Evolutionary conservation across 768 basidiomycete genomes (phyloP).

Genomic region (Boletus insuetus): DNA sequence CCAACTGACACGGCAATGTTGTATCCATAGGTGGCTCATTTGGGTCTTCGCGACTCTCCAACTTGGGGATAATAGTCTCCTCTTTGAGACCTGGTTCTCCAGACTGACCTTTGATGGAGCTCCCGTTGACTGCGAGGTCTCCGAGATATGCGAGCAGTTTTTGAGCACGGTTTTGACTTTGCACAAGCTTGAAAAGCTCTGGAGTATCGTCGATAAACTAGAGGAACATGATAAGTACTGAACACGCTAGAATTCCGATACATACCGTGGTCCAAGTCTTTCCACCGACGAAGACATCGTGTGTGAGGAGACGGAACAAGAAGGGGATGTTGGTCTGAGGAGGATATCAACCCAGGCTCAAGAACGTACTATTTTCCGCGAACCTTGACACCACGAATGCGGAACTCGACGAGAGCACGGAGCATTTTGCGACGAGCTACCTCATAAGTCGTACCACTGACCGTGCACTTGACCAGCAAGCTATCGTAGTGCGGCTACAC

Average conservation of each 20-base stretch:
- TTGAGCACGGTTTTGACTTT: slow-evolving; percentile 97
- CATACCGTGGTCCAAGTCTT: slow-evolving; percentile 96
- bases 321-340: slow-evolving; percentile 96
- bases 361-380: background rate
- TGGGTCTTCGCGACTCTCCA: slow-evolving; percentile 77
- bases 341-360: background rate
- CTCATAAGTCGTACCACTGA: slow-evolving; percentile 96
- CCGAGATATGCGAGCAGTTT: slow-evolving; percentile 96
- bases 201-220: slow-evolving; percentile 99
- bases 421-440: slow-evolving; percentile 99
- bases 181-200: slow-evolving; percentile 98
- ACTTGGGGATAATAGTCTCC: slow-evolving; percentile 79
- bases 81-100: slow-evolving; percentile 94
- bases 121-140: slow-evolving; percentile 97
- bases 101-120: slow-evolving; percentile 92
- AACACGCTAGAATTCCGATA: slow-evolving; percentile 3
- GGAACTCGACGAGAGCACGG: slow-evolving; percentile 98
- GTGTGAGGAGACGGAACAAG: slow-evolving; percentile 95
- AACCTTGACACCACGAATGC: slow-evolving; percentile 97
- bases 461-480: slow-evolving; percentile 92
- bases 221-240: slow-evolving; percentile 7
- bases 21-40: slow-evolving; percentile 75
- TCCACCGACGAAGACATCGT: slow-evolving; percentile 93
- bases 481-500: slow-evolving; percentile 95
- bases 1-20: slow-evolving; percentile 75